Evolutionary conservation across 129 eudicot species (phyloP).

Genomic region (Arctium lappa): DNA sequence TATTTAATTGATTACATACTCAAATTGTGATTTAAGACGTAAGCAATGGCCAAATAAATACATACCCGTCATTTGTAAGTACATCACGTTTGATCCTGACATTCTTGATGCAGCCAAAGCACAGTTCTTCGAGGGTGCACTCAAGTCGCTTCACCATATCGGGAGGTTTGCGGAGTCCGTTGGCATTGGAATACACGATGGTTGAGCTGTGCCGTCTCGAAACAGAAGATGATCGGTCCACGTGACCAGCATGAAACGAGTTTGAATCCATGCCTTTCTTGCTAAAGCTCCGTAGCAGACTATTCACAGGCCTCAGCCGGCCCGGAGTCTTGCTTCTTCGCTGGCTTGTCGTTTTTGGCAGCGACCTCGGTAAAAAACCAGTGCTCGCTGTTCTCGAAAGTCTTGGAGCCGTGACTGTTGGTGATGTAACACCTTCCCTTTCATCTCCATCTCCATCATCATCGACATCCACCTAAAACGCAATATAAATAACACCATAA

Average conservation of each 20-base stretch:
- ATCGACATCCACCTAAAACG: conserved; percentile 9
- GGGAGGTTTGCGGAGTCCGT: conserved; percentile 58
- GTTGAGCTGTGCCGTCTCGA: conserved; percentile 35
- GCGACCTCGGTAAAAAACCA: conserved; percentile 1
- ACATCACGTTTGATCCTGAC: conserved; percentile 51
- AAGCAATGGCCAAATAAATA: background rate
- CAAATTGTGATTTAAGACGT: background rate
- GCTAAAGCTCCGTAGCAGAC: conserved; percentile 37
- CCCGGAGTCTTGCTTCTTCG: conserved; percentile 22
- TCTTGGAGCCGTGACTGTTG: conserved; percentile 30
- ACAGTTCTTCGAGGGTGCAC: conserved; percentile 79
- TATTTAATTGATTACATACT: background rate
- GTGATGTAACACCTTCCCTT: background rate
- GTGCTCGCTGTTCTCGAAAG: conserved; percentile 28
- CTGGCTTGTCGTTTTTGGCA: conserved; percentile 37
- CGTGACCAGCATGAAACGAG: background rate
- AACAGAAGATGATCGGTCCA: conserved; percentile 1
- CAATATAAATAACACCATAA: background rate
- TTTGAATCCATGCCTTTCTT: conserved; percentile 27
- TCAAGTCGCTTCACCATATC: conserved; percentile 52
- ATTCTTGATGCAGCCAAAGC: conserved; percentile 70
- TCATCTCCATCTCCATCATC: background rate
- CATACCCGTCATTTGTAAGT: conserved; percentile 48
- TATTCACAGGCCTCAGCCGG: background rate
- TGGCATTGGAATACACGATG: conserved; percentile 63